phyloP scores from a whole-genome alignment of 208 protist species.

The Leishmania braziliensis region DNA sequence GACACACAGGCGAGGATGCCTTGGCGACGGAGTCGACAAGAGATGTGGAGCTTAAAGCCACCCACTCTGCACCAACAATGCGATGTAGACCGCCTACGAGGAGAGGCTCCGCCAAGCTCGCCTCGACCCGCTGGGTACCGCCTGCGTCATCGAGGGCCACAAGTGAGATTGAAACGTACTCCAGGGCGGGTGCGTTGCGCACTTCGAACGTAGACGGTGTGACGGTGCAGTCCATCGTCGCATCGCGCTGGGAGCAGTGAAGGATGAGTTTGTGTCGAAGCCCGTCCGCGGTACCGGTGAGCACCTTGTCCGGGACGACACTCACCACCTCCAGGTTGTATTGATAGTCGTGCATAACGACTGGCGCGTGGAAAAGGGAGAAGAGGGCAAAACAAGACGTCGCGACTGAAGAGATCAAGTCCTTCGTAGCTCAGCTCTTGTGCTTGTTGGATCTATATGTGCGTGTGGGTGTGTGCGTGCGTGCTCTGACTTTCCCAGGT shows the following conservation, averaged over 20 bases:
- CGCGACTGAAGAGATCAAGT: too few species aligned
- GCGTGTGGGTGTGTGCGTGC: too few species aligned
- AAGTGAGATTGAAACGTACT: constrained; percentile 18
- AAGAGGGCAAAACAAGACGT: too few species aligned
- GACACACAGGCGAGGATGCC: neutral
- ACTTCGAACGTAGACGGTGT: constrained; percentile 30
- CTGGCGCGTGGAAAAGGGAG: neutral
- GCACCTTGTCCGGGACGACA: constrained; percentile 9
- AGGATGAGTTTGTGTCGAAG: constrained; percentile 7
- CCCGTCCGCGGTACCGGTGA: neutral
- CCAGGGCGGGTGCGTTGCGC: constrained; percentile 17
- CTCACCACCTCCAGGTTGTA: constrained; percentile 39
- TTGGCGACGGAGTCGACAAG: neutral
- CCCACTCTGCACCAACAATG: constrained; percentile 26
- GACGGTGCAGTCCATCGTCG: constrained; percentile 12
- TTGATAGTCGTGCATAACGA: constrained; percentile 18
- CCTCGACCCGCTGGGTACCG: constrained; percentile 3
- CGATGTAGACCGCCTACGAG: constrained; percentile 27
- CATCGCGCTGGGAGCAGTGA: constrained; percentile 25
- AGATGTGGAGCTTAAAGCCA: constrained; percentile 2
- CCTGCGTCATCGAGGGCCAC: neutral
- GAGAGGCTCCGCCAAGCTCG: constrained; percentile 4
- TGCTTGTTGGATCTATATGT: neutral
- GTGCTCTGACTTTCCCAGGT: neutral
- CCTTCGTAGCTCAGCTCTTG: neutral